These are phyloP conservation scores for Platanthera guangdongensis DNA, from an alignment of 106 monocot genomes.

Conservation along the genomic window DNA sequence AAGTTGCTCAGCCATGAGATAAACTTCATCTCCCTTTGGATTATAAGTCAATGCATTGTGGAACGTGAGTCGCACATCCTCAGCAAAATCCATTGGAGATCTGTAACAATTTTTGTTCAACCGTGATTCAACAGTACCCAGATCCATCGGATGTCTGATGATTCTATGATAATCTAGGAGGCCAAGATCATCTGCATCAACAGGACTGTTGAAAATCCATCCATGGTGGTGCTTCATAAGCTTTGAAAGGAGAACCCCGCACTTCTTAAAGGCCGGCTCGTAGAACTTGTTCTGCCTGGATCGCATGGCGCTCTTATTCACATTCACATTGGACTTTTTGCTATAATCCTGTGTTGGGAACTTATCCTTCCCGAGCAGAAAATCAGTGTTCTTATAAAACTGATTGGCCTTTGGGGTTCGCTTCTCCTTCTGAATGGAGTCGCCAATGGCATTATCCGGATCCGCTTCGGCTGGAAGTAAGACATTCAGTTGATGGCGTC, in stretches of 20 bases:
- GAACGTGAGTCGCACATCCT: constrained; percentile 67
- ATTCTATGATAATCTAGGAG: constrained; percentile 51
- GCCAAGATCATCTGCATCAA: constrained; percentile 52
- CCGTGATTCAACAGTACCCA: constrained; percentile 52
- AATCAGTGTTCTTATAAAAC: constrained; percentile 50
- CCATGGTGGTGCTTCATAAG: constrained; percentile 62
- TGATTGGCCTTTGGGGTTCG: constrained; percentile 59
- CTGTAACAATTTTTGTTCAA: constrained; percentile 46
- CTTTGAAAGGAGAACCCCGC: constrained; percentile 32
- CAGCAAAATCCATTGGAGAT: constrained; percentile 52
- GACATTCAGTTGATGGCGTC: background rate
- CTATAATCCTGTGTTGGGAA: constrained; percentile 36
- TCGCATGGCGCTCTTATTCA: constrained; percentile 13
- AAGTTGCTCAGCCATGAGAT: constrained; percentile 60
- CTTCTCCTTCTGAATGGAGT: constrained; percentile 46
- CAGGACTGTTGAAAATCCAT: constrained; percentile 65
- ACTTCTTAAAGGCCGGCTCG: constrained; percentile 40
- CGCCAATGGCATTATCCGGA: constrained; percentile 16
- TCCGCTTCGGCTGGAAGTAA: background rate
- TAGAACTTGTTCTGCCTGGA: constrained; percentile 11
- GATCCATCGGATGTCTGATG: constrained; percentile 68
- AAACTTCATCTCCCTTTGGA: constrained; percentile 53
- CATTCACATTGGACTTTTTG: constrained; percentile 38
- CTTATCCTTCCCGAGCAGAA: constrained; percentile 80
- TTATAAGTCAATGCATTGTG: constrained; percentile 69